Conservation (phyloP, 352 stramenopile genomes). For the Globisporangium cederbergense region DNA sequence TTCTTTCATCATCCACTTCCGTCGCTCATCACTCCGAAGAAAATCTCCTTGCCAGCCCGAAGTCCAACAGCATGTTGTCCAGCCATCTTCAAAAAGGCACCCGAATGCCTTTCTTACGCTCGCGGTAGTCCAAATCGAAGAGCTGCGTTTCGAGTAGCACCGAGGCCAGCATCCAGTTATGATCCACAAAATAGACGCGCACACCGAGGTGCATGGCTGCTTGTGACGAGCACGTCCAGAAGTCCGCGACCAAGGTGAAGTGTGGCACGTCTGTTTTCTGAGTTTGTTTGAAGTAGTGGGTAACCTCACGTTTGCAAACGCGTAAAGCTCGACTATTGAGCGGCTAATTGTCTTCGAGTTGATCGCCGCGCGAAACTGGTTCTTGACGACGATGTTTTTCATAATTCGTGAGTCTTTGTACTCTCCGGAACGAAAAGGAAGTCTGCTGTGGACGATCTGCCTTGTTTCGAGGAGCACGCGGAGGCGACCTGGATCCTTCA, state of each 20-base stretch:
- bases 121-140: neutral
- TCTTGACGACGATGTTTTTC: conserved; percentile 1
- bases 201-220: neutral
- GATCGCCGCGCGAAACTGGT: neutral
- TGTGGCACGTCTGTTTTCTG: neutral
- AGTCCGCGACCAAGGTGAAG: conserved; percentile 1
- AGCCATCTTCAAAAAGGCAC: neutral
- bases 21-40: neutral
- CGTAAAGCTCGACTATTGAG: conserved; percentile 1
- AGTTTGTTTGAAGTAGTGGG: neutral
- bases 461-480: neutral
- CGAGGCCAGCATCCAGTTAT: neutral
- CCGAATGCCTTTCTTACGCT: neutral
- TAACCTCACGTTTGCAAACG: neutral
- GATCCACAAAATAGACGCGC: conserved; percentile 4
- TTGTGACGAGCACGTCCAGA: neutral
- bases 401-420: neutral
- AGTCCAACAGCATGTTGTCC: neutral
- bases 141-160: neutral
- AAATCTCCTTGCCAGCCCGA: neutral
- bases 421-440: conserved; percentile 3
- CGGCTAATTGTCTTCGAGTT: neutral
- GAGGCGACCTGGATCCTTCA: neutral
- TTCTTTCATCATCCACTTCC: conserved; percentile 1
- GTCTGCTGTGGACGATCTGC: neutral